Evolutionary conservation across 164 flowering plant genomes (phyloP).

Genomic region (Cinnamomum chago): DNA sequence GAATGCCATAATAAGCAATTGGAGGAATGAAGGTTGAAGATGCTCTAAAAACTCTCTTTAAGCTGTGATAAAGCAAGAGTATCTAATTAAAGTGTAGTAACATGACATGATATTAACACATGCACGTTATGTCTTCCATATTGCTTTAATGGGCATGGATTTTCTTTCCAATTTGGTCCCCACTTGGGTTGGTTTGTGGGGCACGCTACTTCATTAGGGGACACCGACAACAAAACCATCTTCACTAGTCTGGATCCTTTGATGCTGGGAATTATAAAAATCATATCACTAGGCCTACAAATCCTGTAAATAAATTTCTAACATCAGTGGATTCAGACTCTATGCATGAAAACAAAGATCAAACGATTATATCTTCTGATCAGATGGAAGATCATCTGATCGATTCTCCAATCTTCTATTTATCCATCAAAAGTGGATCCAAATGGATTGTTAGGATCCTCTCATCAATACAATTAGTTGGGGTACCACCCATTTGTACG

Average conservation of each 20-base stretch:
- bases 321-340: background rate
- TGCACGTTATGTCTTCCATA: too few relatives aligned
- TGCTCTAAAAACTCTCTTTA: too few relatives aligned
- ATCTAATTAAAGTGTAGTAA: too few relatives aligned
- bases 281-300: background rate
- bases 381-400: background rate
- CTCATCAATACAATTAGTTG: background rate
- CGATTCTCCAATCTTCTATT: background rate
- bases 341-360: background rate
- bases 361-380: background rate
- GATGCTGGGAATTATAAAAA: background rate
- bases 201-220: background rate
- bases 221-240: background rate
- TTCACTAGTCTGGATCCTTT: background rate
- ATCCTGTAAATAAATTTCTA: too few relatives aligned
- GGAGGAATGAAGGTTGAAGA: too few relatives aligned
- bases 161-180: too few relatives aligned
- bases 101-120: too few relatives aligned
- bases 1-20: too few relatives aligned
- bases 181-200: too few relatives aligned
- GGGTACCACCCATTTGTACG: too few relatives aligned
- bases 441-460: background rate
- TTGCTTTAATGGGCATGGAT: too few relatives aligned
- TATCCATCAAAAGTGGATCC: background rate
- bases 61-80: too few relatives aligned